phyloP scores from a whole-genome alignment of 345 rosid genomes.

The Erysimum cheiranthoides region DNA sequence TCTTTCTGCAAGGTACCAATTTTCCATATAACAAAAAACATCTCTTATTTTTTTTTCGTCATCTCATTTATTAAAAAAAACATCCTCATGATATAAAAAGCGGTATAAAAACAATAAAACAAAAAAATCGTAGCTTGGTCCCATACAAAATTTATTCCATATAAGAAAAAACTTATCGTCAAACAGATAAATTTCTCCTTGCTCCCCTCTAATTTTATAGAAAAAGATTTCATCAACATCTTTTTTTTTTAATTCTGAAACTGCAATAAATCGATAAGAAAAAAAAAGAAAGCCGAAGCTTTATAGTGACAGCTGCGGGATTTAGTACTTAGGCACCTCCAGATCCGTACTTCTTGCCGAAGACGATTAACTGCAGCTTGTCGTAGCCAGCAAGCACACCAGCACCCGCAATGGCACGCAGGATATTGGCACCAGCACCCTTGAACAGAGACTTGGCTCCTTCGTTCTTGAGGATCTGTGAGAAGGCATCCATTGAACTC shows the following conservation, averaged over 20 bases:
- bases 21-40: not conserved
- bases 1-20: not conserved
- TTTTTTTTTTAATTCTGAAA: conserved; percentile 18
- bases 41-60: too few relatives aligned
- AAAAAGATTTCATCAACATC: conserved; percentile 38
- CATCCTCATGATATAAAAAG: not conserved
- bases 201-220: conserved; percentile 33
- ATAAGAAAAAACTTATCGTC: conserved; percentile 25
- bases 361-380: conserved; percentile 79
- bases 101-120: not conserved
- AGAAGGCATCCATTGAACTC: conserved; percentile 74
- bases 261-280: conserved; percentile 32
- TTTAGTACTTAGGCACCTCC: conserved; percentile 56
- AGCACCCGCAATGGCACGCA: conserved; percentile 92
- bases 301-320: not conserved
- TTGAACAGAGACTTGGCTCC: conserved; percentile 82
- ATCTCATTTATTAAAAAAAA: not conserved
- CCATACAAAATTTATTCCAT: conserved; percentile 32
- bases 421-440: conserved; percentile 95
- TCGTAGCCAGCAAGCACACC: conserved; percentile 95
- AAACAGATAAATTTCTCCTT: not conserved
- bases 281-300: conserved; percentile 5
- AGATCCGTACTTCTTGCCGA: conserved; percentile 89
- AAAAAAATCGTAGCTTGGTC: not conserved
- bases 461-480: conserved; percentile 83